A percentile compares a stretch with the other conserved stretches of the same genome.
Evolutionary conservation across 495 filamentous ascomycete genomes (phyloP).

Genomic region (Pyronema domesticum): DNA sequence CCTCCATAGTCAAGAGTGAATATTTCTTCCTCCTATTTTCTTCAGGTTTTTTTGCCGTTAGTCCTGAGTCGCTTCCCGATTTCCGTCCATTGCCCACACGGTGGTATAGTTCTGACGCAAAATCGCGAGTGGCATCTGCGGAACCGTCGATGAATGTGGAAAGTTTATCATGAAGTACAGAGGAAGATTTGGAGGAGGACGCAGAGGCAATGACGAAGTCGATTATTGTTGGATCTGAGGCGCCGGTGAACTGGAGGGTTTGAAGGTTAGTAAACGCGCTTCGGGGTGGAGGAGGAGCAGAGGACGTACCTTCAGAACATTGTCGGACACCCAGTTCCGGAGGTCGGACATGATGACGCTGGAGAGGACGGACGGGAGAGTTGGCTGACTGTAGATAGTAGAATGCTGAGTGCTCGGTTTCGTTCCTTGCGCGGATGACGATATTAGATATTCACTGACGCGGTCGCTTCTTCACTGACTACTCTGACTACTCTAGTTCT

Average conservation of each 20-base stretch:
- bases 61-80: slow-evolving; percentile 9
- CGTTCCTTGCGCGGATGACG: too few relatives aligned
- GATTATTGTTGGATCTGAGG: slow-evolving; percentile 40
- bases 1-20: slow-evolving; percentile 64
- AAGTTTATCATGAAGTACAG: slow-evolving; percentile 37
- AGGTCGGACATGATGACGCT: background rate
- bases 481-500: too few relatives aligned
- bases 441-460: too few relatives aligned
- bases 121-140: slow-evolving; percentile 30
- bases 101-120: slow-evolving; percentile 37
- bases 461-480: too few relatives aligned
- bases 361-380: background rate
- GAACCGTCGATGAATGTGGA: slow-evolving; percentile 36
- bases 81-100: slow-evolving; percentile 26
- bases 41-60: slow-evolving; percentile 17
- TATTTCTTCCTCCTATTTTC: slow-evolving; percentile 47
- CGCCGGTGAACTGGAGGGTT: slow-evolving; percentile 33
- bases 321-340: slow-evolving; percentile 27
- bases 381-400: background rate
- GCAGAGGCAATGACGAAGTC: slow-evolving; percentile 48
- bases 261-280: background rate
- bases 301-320: slow-evolving; percentile 21
- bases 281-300: background rate
- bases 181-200: slow-evolving; percentile 35
- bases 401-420: background rate